A percentile compares a stretch with the other conserved stretches of the same genome.
phyloP scores from a whole-genome alignment of 768 basidiomycete genomes.

The Neoboletus subvelutipes region DNA sequence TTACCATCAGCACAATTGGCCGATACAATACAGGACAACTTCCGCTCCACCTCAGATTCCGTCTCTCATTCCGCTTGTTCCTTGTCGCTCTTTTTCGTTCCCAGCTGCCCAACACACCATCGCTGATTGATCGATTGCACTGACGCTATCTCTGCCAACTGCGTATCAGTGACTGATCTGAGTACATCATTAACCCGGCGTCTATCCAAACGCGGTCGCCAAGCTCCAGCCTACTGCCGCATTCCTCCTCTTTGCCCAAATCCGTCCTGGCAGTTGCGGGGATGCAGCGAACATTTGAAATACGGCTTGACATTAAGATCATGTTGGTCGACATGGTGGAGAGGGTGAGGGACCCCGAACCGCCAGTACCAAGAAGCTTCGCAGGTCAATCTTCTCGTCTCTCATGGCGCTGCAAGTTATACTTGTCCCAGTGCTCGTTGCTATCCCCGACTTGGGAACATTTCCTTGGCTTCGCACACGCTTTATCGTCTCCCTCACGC shows the following conservation, averaged over 20 bases:
- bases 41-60: conserved; percentile 8
- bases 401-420: conserved; percentile 20
- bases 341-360: conserved; percentile 13
- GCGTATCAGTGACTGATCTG: conserved; percentile 8
- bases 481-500: conserved; percentile 19
- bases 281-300: conserved; percentile 20
- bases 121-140: conserved; percentile 19
- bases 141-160: not conserved
- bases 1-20: conserved; percentile 20
- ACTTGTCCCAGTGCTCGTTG: conserved; percentile 23
- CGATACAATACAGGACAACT: conserved; percentile 13
- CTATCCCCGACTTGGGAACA: conserved; percentile 19
- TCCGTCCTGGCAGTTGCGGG: conserved; percentile 19
- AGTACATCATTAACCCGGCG: conserved; percentile 3
- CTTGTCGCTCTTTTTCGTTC: not conserved
- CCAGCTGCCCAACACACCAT: not conserved
- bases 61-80: not conserved
- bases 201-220: conserved; percentile 19
- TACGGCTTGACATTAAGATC: conserved; percentile 4
- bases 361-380: conserved; percentile 9
- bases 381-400: conserved; percentile 17
- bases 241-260: conserved; percentile 16
- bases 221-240: conserved; percentile 25
- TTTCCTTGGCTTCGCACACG: conserved; percentile 17
- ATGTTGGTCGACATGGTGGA: conserved; percentile 12